Evolutionary conservation across 495 filamentous ascomycete genomes (phyloP).

Genomic region (Neurospora tetraspora): DNA sequence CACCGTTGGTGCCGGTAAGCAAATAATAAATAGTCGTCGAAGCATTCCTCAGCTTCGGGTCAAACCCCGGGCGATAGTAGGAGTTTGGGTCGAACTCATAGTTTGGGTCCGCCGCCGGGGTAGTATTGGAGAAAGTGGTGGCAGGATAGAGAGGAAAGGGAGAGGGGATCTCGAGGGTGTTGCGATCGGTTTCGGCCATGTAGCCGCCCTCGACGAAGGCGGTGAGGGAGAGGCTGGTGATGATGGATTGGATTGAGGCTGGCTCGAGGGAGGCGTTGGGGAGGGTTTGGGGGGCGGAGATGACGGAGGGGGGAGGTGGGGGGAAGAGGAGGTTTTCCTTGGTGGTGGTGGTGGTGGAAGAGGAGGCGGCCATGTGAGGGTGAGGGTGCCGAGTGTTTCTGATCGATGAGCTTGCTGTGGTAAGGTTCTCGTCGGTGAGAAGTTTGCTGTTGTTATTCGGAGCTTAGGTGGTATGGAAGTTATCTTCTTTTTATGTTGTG

Average conservation of each 20-base stretch:
- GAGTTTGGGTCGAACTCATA: neutral
- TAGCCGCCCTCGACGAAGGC: conserved; percentile 57
- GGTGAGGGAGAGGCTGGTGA: conserved; percentile 33
- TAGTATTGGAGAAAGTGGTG: conserved; percentile 1
- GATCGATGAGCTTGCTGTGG: neutral
- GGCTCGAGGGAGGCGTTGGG: conserved; percentile 23
- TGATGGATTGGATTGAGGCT: conserved; percentile 26
- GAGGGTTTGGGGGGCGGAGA: conserved; percentile 15
- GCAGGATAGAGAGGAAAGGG: conserved; percentile 30
- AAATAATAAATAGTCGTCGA: conserved; percentile 52
- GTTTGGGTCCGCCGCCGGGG: neutral
- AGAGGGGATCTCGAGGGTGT: conserved; percentile 37
- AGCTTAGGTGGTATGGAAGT: no score
- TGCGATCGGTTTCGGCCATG: conserved; percentile 52
- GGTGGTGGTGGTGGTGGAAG: neutral
- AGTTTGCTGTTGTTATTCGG: neutral
- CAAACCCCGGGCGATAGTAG: conserved; percentile 20
- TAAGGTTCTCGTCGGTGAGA: neutral
- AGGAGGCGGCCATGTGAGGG: neutral
- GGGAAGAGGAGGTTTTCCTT: neutral
- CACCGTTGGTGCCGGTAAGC: conserved; percentile 36
- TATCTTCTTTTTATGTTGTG: neutral
- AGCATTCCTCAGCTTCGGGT: conserved; percentile 31
- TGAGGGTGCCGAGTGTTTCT: neutral
- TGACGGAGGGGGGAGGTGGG: neutral